Conservation (phyloP, 176 grass and related monocot genomes). For the Zoysia japonica region DNA sequence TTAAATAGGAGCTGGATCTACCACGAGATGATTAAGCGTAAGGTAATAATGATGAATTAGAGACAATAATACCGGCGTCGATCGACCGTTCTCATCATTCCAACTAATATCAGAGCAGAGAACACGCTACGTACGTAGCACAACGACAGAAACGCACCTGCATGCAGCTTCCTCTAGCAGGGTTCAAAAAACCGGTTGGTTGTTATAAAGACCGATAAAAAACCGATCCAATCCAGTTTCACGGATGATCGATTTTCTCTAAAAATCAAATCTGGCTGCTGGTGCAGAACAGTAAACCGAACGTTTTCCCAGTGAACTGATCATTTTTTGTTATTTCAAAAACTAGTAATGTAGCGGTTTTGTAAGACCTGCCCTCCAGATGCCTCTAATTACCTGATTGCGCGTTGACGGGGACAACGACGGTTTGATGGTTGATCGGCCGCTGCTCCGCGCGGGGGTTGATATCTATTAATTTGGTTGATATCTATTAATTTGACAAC, state of each 20-base stretch:
- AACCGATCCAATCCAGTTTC: too few species aligned
- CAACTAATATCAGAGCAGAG: neutral
- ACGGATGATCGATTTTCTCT: too few species aligned
- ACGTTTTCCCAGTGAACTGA: too few species aligned
- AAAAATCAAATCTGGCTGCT: too few species aligned
- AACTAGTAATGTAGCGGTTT: too few species aligned
- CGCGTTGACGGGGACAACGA: neutral
- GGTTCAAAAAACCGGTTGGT: too few species aligned
- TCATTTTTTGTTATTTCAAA: too few species aligned
- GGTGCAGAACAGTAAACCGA: too few species aligned
- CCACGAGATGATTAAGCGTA: neutral
- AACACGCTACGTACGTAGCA: slow-evolving; percentile 2
- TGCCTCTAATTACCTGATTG: neutral
- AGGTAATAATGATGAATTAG: neutral
- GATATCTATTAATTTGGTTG: neutral
- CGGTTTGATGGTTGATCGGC: neutral
- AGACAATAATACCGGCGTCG: neutral
- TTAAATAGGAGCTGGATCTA: slow-evolving; percentile 7
- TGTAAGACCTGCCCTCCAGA: neutral
- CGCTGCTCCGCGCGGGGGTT: neutral
- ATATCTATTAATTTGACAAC: neutral
- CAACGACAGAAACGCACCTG: neutral
- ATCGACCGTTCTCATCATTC: neutral
- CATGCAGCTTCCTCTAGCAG: neutral
- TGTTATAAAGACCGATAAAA: too few species aligned